Evolutionary conservation across 2,329 filamentous ascomycete genomes (phyloP), one percentile per base, ranked within the genome.

Genomic region (Fusarium staphyleae): DNA sequence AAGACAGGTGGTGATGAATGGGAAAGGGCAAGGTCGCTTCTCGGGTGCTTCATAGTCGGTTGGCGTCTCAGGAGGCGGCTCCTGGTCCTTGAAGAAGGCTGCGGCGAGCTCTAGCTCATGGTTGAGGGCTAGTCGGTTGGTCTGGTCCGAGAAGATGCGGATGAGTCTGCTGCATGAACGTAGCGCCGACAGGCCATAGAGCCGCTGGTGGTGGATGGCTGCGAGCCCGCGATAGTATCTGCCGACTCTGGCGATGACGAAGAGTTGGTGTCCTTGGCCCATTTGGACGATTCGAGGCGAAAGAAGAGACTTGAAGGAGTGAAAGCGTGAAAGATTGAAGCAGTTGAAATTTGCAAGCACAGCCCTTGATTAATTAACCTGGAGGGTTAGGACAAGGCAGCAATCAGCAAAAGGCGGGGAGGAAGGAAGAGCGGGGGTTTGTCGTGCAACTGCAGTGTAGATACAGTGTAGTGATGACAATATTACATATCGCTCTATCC

Each of bases 181-280:
- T 16, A 63, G 11, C n/a, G 57, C 50, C 3, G 29, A 37, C 5
- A 49, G n/a, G 24, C 55, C 57, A 35, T 51, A 55, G 6, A 50
- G 36, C 53, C 53, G 58, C 15, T 58, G 53, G 29, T 58, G 36
- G 37, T 54, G 48, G n/a, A 55, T 34, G 12, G 47, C 51, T 3
- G 54, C 57, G 16, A 63, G 54, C 5, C 35, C 15, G 29, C 45
- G 51, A 24, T 61, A 59, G 12, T 48, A 10, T 29, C 35, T 35
- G 15, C 34, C 42, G 12, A 58, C 42, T 12, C 47, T 45, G 48
- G 57, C 57, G 42, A 63, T 53, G 32, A 63, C 43, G n/a, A 54
- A 60, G 24, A 63, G 24, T 24, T 60, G 54, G 42, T 58, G 54
- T 18, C 51, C 36, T 33, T 60, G 52, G 2, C 44, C 51, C 60